Conservation (phyloP, 495 filamentous ascomycete genomes). For the Aspergillus haitiensis region DNA sequence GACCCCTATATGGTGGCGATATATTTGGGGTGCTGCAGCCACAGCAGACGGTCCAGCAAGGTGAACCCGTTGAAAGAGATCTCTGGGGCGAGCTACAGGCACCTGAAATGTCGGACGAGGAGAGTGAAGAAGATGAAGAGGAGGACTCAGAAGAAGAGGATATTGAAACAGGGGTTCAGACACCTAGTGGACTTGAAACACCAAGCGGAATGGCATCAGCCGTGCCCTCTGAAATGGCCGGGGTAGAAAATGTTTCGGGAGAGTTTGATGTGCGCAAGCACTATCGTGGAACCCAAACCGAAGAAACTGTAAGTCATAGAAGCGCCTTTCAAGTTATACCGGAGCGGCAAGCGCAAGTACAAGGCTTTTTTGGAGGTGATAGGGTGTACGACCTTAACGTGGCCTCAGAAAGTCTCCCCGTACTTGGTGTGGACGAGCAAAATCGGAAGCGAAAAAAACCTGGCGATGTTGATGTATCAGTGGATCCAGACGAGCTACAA, state of each 20-base stretch:
- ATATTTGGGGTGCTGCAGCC: conserved; percentile 83
- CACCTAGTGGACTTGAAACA: conserved; percentile 76
- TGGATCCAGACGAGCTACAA: conserved; percentile 77
- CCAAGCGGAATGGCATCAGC: conserved; percentile 77
- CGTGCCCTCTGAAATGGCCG: conserved; percentile 73
- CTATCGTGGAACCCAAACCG: conserved; percentile 81
- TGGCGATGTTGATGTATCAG: conserved; percentile 88
- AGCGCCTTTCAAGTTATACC: conserved; percentile 87
- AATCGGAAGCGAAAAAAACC: conserved; percentile 88
- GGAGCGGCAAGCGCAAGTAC: conserved; percentile 75
- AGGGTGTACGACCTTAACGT: conserved; percentile 80
- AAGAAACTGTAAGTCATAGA: conserved; percentile 71
- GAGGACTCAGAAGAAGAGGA: conserved; percentile 66
- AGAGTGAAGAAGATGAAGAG: conserved; percentile 76
- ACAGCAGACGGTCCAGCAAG: conserved; percentile 58
- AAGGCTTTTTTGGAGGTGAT: conserved; percentile 96
- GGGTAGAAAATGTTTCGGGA: conserved; percentile 71
- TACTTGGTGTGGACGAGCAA: conserved; percentile 80
- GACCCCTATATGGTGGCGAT: conserved; percentile 88
- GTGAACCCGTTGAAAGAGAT: conserved; percentile 82
- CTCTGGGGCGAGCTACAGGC: conserved; percentile 94
- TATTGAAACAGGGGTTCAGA: conserved; percentile 64
- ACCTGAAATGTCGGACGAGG: conserved; percentile 76
- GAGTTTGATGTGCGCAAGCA: conserved; percentile 93
- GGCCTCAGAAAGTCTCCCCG: conserved; percentile 55